Conservation (phyloP, 345 rosid genomes). For the Pelargonium nanum region DNA sequence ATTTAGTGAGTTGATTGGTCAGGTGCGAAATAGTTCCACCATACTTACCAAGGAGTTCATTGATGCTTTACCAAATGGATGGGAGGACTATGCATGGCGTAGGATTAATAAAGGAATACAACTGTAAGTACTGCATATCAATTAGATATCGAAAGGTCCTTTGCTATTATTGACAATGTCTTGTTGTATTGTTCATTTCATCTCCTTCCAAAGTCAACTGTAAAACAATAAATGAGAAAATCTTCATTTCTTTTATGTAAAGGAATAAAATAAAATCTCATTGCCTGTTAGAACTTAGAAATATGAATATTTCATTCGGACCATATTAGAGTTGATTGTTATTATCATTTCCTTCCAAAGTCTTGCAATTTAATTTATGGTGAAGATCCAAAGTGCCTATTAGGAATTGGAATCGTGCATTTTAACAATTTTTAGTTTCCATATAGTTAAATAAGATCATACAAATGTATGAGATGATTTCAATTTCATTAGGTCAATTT, state of each 20-base stretch:
- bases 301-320: background rate
- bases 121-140: slow-evolving; percentile 48
- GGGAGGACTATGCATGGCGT: slow-evolving; percentile 97
- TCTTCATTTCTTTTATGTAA: background rate
- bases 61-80: slow-evolving; percentile 84
- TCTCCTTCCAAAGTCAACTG: too few relatives aligned
- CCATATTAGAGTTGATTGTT: background rate
- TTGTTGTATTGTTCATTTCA: too few relatives aligned
- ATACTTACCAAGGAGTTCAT: slow-evolving; percentile 88
- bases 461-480: background rate
- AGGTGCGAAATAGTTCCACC: slow-evolving; percentile 86
- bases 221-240: too few relatives aligned
- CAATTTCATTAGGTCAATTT: too few relatives aligned
- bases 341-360: background rate
- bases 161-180: too few relatives aligned
- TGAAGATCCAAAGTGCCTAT: background rate
- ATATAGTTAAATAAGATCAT: too few relatives aligned
- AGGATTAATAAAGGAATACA: slow-evolving; percentile 83
- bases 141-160: background rate
- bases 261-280: background rate
- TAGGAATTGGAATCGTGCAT: background rate
- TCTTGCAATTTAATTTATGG: too few relatives aligned
- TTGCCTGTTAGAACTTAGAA: background rate
- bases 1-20: slow-evolving; percentile 39
- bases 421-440: too few relatives aligned